Percentiles rank a stretch among this genome's conserved stretches.
phyloP scores from a whole-genome alignment of 371 early-diverging fungal genomes.

The Dentiscutata heterogama region DNA sequence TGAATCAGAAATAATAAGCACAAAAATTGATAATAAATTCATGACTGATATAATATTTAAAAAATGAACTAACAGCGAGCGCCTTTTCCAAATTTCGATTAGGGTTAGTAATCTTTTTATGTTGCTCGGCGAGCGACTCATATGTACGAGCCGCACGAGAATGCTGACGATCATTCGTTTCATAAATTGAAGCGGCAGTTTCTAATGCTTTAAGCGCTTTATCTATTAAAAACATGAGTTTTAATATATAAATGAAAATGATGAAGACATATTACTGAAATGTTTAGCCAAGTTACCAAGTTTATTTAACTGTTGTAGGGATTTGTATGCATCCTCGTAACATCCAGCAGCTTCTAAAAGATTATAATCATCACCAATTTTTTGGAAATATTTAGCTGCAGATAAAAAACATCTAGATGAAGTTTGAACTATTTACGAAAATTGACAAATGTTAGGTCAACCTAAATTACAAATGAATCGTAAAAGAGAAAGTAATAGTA shows the following conservation, averaged over 20 bases:
- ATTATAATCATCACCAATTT: slow-evolving; percentile 19
- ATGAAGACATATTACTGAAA: background rate
- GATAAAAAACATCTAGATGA: slow-evolving; percentile 27
- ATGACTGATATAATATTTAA: background rate
- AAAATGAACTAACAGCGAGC: background rate
- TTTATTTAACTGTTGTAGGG: slow-evolving; percentile 38
- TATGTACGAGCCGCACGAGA: slow-evolving; percentile 41
- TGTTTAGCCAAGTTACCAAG: background rate
- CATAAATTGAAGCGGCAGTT: slow-evolving; percentile 41
- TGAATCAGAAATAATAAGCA: background rate
- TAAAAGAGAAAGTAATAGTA: background rate
- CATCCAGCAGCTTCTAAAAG: slow-evolving; percentile 38
- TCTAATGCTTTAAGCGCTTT: slow-evolving; percentile 34
- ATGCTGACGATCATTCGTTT: slow-evolving; percentile 15
- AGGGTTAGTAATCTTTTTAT: slow-evolving; percentile 31
- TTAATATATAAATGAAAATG: background rate
- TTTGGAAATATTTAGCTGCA: slow-evolving; percentile 36
- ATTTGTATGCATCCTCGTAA: slow-evolving; percentile 43
- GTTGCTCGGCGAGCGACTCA: slow-evolving; percentile 33
- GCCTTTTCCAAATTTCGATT: slow-evolving; percentile 35
- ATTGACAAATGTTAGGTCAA: background rate
- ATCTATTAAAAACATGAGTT: background rate
- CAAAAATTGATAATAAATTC: background rate
- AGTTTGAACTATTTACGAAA: background rate
- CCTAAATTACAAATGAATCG: background rate